Base-by-base conservation (phyloP, 495 filamentous ascomycete species). In the Evansstolkia leycettana region DNA sequence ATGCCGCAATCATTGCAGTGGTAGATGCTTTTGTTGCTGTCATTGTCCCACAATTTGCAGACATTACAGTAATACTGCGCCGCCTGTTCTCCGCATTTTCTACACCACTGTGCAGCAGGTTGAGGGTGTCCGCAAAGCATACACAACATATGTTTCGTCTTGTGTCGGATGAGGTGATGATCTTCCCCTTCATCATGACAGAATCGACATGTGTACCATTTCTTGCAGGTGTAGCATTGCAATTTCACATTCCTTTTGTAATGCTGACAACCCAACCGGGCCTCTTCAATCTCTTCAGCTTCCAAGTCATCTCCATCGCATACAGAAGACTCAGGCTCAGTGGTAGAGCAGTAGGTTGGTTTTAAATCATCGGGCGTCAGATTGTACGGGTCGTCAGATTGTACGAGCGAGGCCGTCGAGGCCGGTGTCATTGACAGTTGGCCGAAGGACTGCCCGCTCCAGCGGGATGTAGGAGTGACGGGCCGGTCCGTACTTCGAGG, bases 11-110 rank as follows among this genome's bases (percentile, higher is more conserved):
- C 90, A 47, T 78, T 70, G 57, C 90, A 99, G 55, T 99, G 90
- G 50, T 99, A 99, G 29, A 95, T 94, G 47, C 79, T 79, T 56
- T 93, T 95, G 43, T 77, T 76, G 24, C 74, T 69, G 46, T 94
- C 86, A 46, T 96, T 82, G 51, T 95, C 88, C 92, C 92, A 99
- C 2, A 99, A 67, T 56, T 95, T 94, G 70, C 90, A 96, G 38
- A 86, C 80, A 31, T 75, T 71, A 58, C 92, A 99, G 48, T 90
- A 99, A 60, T 96, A 96, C 50, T 78, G 82, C n/a, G 87, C 84
- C 12, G 80, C 76, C 34, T 72, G 73, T 47, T 78, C 73, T 20
- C 76, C 79, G 55, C 90, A 99, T 14, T 75, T 52, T 26, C 64
- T 57, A 55, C 90, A 99, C 27, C 72, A 67, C 39, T 90, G 81